A percentile compares a stretch with the other conserved stretches of the same genome.
Evolutionary conservation across 2,329 filamentous ascomycete species (phyloP).

Genomic region (Diaporthe sp.): DNA sequence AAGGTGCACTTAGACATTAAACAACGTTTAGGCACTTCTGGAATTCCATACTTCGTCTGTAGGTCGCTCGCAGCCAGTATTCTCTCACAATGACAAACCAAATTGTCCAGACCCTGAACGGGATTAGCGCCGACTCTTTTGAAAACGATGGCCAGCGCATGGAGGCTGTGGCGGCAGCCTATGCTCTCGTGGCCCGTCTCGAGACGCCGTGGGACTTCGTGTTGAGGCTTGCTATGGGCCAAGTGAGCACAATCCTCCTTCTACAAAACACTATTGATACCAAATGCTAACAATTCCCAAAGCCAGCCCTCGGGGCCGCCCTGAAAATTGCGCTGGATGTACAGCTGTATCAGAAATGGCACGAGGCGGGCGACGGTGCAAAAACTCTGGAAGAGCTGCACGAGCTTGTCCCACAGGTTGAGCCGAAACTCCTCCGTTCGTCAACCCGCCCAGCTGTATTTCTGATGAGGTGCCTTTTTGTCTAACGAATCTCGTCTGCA

Average conservation of each 20-base stretch:
- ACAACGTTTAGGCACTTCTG: neutral
- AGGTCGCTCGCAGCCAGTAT: neutral
- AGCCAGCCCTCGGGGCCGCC: constrained; percentile 38
- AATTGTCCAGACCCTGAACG: constrained; percentile 20
- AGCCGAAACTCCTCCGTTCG: constrained; percentile 35
- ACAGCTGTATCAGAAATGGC: constrained; percentile 39
- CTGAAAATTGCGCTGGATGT: constrained; percentile 38
- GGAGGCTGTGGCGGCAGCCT: constrained; percentile 15
- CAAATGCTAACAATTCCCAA: neutral
- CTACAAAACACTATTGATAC: neutral
- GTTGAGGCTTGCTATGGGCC: constrained; percentile 18
- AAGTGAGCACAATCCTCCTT: neutral
- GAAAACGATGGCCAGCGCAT: constrained; percentile 8
- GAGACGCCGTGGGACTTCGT: constrained; percentile 18
- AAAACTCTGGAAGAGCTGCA: constrained; percentile 27
- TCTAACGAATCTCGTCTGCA: constrained; percentile 15
- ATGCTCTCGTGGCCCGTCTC: constrained; percentile 20
- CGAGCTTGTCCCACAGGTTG: constrained; percentile 29
- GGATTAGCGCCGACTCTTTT: constrained; percentile 13
- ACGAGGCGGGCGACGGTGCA: constrained; percentile 35
- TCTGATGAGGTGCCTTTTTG: neutral
- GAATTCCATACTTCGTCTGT: neutral
- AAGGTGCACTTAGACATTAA: no score
- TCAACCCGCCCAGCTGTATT: neutral
- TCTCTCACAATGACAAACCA: neutral